phyloP scores from a whole-genome alignment of 176 grass and related monocot species.

The Aegilops speltoides region DNA sequence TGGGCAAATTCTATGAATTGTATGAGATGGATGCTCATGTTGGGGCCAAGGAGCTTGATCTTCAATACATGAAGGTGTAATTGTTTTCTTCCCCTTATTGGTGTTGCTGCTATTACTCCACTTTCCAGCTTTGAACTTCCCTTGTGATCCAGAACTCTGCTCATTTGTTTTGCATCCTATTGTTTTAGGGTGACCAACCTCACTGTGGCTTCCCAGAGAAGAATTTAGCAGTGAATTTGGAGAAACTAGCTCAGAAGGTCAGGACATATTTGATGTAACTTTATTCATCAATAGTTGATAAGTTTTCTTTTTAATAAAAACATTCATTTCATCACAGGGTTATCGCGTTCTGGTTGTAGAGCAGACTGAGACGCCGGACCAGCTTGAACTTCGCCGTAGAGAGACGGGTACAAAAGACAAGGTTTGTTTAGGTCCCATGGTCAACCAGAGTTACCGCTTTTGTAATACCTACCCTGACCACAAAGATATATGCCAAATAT shows the following conservation, averaged over 20 bases:
- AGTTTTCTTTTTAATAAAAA: slow-evolving; percentile 23
- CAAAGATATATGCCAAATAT: slow-evolving; percentile 10
- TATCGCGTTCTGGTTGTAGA: slow-evolving; percentile 93
- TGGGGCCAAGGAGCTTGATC: slow-evolving; percentile 87
- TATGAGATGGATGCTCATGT: slow-evolving; percentile 99
- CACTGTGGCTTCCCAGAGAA: slow-evolving; percentile 99
- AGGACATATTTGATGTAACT: slow-evolving; percentile 13
- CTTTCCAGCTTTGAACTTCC: not conserved
- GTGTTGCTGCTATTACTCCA: not conserved
- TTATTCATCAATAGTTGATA: slow-evolving; percentile 21
- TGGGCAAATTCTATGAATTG: slow-evolving; percentile 98
- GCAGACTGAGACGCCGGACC: slow-evolving; percentile 95
- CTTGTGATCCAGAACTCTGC: not conserved
- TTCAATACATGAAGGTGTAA: slow-evolving; percentile 97
- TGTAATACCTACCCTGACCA: not conserved
- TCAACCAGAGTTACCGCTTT: not conserved
- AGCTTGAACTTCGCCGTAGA: slow-evolving; percentile 88
- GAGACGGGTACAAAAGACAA: slow-evolving; percentile 91
- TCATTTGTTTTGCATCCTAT: slow-evolving; percentile 26
- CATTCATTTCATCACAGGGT: slow-evolving; percentile 53
- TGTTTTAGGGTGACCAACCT: slow-evolving; percentile 82
- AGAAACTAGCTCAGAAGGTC: slow-evolving; percentile 96
- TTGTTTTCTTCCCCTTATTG: slow-evolving; percentile 13
- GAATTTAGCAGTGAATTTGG: slow-evolving; percentile 86
- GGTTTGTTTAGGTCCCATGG: slow-evolving; percentile 47